Base-by-base conservation (phyloP, 768 basidiomycete species). In the Amanita pseudoporphyria region DNA sequence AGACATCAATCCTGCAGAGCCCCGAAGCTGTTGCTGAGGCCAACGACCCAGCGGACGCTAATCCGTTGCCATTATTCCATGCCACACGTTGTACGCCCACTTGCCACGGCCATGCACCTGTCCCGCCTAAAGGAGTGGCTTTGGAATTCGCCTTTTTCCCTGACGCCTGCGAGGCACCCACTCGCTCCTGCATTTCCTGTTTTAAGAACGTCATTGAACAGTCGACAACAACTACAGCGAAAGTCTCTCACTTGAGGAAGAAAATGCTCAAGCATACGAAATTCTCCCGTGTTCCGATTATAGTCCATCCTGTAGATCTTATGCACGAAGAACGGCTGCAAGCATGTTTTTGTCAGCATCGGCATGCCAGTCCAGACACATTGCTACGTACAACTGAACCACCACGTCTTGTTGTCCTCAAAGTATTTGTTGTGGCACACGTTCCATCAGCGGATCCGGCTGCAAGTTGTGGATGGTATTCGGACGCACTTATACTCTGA, bases 241-340 rank as follows among this genome's bases (percentile, higher is more conserved):
- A 3, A 9, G 19, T 38, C 53, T 54, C 33, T 44, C 19, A 82
- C 92, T 65, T 82, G 78, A 1, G 93, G 89, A 6, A 85, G 63
- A n/a, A n/a, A n/a, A n/a, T n/a, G n/a, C n/a, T n/a, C n/a, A n/a
- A n/a, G n/a, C n/a, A n/a, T n/a, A n/a, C 94, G 73, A 60, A 78
- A 92, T 52, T 88, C 79, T 18, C 79, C 78, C 0, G 77, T 78
- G 6, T 73, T 77, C 35, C 84, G 80, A 56, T 81, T 91, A 58
- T 88, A 91, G 64, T 98, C 95, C 46, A 98, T 73, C 59, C 88
- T 87, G 58, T 80, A 96, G 14, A 95, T 72, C 62, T 79, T 82
- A 62, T 88, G 84, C 13, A 81, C 71, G 54, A 90, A 79, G 58
- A 87, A 84, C 0, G 87, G 84, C 85, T 89, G 53, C 5, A 16